Evolutionary conservation across 192 early-diverging fungal species (phyloP), one percentile per base, ranked within the genome.

Genomic region (Coemansia sp.): DNA sequence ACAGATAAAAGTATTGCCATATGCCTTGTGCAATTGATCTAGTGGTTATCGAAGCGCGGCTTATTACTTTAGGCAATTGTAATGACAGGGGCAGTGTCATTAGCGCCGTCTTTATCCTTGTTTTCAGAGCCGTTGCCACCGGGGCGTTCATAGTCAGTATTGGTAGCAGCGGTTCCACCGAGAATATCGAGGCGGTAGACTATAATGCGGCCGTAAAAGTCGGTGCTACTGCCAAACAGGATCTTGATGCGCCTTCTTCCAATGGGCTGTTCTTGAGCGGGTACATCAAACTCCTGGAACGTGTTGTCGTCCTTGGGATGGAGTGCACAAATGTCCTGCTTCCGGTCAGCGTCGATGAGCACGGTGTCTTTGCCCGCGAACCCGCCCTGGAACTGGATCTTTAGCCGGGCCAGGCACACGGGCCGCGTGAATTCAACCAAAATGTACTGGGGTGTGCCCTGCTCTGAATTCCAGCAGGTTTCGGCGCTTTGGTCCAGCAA

Each of bases 391-490:
- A 94, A 94, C 67, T 82, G 87, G 32, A 90, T 47, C 6, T 33
- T 35, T 23, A 90, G 36, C 0, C 44, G 21, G 3, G 60, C 26
- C 0, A 84, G 27, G 7, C 33, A 18, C 2, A 81, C 80, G 6
- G 67, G 58, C 2, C 49, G 57, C 2, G 55, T 66, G 46, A 90
- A 90, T 50, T 89, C 81, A 3, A 93, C 38, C 17, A 80, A 43
- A 20, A 93, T 82, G 48, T 75, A 77, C 75, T 93, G 90, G 3
- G 89, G 84, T 12, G 78, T 53, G 22, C 87, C 86, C 73, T 87
- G 81, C 51, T 91, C 90, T 16, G 88, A 91, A 68, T 92, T 94
- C 93, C 93, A 96, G 68, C 93, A 96, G 0, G 93, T 96, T 43
- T 94, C 91, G 27, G 67, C 60, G 52, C 51, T 80, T 19, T 78